These are phyloP conservation scores for Evernia prunastri DNA, from an alignment of 495 filamentous ascomycete species.

Conservation along the genomic window DNA sequence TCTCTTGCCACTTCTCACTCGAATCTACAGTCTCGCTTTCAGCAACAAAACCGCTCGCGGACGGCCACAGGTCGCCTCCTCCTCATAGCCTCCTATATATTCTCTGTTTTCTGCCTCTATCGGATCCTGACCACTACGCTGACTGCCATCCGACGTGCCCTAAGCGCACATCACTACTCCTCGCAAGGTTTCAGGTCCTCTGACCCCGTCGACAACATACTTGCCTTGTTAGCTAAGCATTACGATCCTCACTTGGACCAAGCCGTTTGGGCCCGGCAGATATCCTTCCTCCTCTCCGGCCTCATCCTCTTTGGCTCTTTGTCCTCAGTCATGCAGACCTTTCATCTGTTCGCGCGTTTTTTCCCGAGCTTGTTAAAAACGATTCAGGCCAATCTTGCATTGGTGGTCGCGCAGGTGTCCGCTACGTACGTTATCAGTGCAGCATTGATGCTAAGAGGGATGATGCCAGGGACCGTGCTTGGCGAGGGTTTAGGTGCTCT, in stretches of 20 bases:
- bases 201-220: slow-evolving; percentile 45
- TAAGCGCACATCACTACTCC: slow-evolving; percentile 31
- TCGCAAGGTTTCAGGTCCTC: slow-evolving; percentile 17
- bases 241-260: slow-evolving; percentile 33
- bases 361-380: slow-evolving; percentile 54
- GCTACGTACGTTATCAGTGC: slow-evolving; percentile 74
- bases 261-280: slow-evolving; percentile 67
- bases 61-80: slow-evolving; percentile 56
- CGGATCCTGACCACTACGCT: slow-evolving; percentile 36
- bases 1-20: slow-evolving; percentile 56
- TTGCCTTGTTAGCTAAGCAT: slow-evolving; percentile 28
- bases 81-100: slow-evolving; percentile 50
- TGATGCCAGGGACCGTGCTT: slow-evolving; percentile 64
- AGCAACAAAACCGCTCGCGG: slow-evolving; percentile 53
- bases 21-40: slow-evolving; percentile 49
- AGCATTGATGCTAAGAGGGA: slow-evolving; percentile 64
- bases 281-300: slow-evolving; percentile 69
- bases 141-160: slow-evolving; percentile 51
- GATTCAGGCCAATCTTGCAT: slow-evolving; percentile 59
- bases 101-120: slow-evolving; percentile 66
- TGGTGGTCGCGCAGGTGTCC: slow-evolving; percentile 66
- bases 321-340: slow-evolving; percentile 67
- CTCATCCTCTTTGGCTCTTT: slow-evolving; percentile 72
- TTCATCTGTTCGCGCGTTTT: slow-evolving; percentile 65
- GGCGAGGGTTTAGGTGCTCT: slow-evolving; percentile 65